phyloP scores from a whole-genome alignment of 2,329 filamentous ascomycete species.

The Apiospora hydei region DNA sequence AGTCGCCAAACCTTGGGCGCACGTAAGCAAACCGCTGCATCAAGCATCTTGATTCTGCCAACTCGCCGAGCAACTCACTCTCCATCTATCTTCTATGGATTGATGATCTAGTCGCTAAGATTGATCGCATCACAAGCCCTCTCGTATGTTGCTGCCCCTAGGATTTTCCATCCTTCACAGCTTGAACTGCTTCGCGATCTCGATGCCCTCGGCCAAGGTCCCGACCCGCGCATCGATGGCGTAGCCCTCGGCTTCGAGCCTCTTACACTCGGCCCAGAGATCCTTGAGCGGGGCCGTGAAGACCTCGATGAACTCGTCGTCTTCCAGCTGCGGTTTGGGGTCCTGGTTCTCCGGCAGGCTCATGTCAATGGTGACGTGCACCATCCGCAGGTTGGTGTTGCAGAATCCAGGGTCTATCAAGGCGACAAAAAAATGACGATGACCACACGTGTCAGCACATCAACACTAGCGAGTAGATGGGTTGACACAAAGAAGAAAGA shows the following conservation, averaged over 20 bases:
- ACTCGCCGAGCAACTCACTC: neutral
- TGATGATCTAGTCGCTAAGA: neutral
- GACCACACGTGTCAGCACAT: neutral
- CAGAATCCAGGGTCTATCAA: constrained; percentile 63
- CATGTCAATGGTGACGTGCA: constrained; percentile 78
- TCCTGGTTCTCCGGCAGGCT: constrained; percentile 72
- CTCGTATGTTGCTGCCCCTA: no score
- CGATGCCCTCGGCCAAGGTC: constrained; percentile 79
- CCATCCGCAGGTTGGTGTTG: constrained; percentile 72
- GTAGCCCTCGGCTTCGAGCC: constrained; percentile 73
- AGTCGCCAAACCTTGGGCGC: neutral
- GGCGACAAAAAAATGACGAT: neutral
- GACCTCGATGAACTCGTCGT: constrained; percentile 83
- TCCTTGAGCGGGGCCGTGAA: constrained; percentile 71
- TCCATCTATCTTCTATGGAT: neutral
- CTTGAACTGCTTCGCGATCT: constrained; percentile 68
- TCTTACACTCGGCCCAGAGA: constrained; percentile 72
- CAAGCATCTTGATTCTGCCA: neutral
- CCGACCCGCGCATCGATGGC: constrained; percentile 82
- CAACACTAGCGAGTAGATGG: neutral
- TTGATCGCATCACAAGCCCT: neutral
- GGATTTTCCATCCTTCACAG: constrained; percentile 34
- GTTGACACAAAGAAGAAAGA: neutral
- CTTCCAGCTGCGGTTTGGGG: constrained; percentile 74
- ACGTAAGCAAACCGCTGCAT: neutral